Evolutionary conservation across 202 grass and related monocot genomes (phyloP).

Genomic region (Zoysia matrella): DNA sequence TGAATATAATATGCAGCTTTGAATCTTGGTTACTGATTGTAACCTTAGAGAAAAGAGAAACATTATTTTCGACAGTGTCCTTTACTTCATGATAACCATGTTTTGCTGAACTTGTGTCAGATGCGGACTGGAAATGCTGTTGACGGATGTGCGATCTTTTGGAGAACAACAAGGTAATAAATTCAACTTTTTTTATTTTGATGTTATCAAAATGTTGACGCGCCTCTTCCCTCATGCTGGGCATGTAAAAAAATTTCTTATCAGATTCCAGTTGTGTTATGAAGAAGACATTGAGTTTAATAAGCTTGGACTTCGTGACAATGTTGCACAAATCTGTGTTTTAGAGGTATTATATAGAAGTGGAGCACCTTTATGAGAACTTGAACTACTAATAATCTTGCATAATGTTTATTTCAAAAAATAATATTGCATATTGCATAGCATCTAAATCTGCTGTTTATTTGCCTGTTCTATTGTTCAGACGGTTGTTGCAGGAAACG

Average conservation of each 20-base stretch:
- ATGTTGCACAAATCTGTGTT: conserved; percentile 96
- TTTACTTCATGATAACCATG: conserved; percentile 27
- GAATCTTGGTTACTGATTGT: conserved; percentile 7
- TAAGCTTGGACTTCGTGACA: conserved; percentile 85
- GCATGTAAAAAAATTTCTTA: conserved; percentile 29
- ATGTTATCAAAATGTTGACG: conserved; percentile 19
- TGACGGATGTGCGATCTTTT: conserved; percentile 97
- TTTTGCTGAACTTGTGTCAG: conserved; percentile 57
- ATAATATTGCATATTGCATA: no score
- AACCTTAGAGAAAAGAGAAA: conserved; percentile 15
- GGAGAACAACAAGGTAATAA: conserved; percentile 75
- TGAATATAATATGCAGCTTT: background rate
- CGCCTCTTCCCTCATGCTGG: background rate
- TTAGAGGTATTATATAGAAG: conserved; percentile 67
- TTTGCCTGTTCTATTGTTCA: conserved; percentile 49
- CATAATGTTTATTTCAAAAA: background rate
- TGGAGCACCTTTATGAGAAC: conserved; percentile 37
- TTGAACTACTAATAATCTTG: conserved; percentile 36
- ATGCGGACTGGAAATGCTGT: conserved; percentile 83
- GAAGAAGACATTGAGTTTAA: conserved; percentile 86
- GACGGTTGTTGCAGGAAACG: conserved; percentile 50
- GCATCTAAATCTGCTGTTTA: conserved; percentile 31
- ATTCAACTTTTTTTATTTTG: conserved; percentile 12
- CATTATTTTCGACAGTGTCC: conserved; percentile 28
- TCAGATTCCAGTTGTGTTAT: conserved; percentile 80